Base-by-base conservation (phyloP, 768 basidiomycete species). In the Tubosaeta sp. region DNA sequence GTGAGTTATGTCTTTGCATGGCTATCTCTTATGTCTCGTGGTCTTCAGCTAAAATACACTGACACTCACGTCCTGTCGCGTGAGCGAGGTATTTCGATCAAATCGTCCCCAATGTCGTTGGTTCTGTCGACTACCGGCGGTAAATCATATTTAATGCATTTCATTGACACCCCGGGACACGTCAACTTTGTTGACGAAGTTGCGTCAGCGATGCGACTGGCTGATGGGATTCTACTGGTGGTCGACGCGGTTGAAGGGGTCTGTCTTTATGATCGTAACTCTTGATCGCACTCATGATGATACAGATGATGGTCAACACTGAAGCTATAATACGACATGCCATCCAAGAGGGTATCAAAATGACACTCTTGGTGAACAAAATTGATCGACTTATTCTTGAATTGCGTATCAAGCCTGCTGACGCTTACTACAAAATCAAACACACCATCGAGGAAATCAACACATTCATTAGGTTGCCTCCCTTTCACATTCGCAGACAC, bases 191-290 rank as follows among this genome's bases (percentile, higher is more conserved):
- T 94, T n/a, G 96, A 99, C 63, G 96, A 99, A 70, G 93, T 93
- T 19, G 94, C 94, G 2, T 82, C 87, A 7, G 78, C 90, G 8
- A 82, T 94, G 51, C 81, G 96, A 39, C 72, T 97, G 34, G 86
- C 81, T 16, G 96, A 99, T 65, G 96, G 96, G 30, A 83, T 96
- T 40, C 69, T 98, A 1, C 71, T 99, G 21, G 94, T 98, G 1
- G 94, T 99, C 3, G 96, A 99, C 61, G 96, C 90, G n/a, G 90
- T 98, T 5, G 96, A 98, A 74, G 96, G 96, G 60, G 95, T 95
- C 65, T 64, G 86, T 72, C 29, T 38, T 29, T 46, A 31, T 24
- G 7, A 52, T 47, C 54, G 38, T 22, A 31, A n/a, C 42, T 35
- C 13, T 18, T n/a, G 16, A 44, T 46, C 16, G n/a, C 48, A 40